Base-by-base conservation (phyloP, 805 yeast species). In the Candida ponderosae region DNA sequence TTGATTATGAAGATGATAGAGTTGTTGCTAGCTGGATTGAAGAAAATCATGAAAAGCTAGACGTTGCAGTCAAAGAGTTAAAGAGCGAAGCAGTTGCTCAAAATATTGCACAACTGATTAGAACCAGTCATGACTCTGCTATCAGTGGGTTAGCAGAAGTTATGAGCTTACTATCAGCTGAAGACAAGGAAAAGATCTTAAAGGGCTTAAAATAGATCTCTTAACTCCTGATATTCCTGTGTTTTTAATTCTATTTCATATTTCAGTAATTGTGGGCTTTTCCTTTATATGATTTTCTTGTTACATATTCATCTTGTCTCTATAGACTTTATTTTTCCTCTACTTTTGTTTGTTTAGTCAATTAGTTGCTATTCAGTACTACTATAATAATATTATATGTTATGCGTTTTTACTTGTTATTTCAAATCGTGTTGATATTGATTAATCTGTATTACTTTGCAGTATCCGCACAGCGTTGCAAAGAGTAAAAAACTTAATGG, bases 21-120 rank as follows among this genome's bases (percentile, higher is more conserved):
- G 82, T 72, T 26, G 90, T 88, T 44, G 86, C 93, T 41, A 70
- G 68, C 42, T 89, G 89, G 88, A 81, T 87, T 50, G 96, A 87
- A 62, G 79, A 76, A 47, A 79, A 83, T 62, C 88, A 79, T 55
- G 66, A 69, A 38, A 57, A 70, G 40, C 68, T 86, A 42, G 81
- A 81, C 42, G 64, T 70, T 35, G 68, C 68, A 48, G 68, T 84
- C 50, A 79, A 71, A 54, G 73, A 74, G 44, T 67, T 84, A 62
- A 80, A 78, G 63, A 61, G 70, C 36, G 93, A 83, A 56, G 66
- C 74, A 31, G 72, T 77, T 44, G 81, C 81, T 45, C 78, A 75
- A 57, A 75, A 72, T 32, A 63, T 84, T 52, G 77, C 82, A 32
- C 71, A 70, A 46, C 61, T 78, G 40, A 66, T 76, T 46, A 73